A percentile compares a stretch with the other conserved stretches of the same genome.
phyloP scores from a whole-genome alignment of 208 protist species.

The Leishmania aethiopica region DNA sequence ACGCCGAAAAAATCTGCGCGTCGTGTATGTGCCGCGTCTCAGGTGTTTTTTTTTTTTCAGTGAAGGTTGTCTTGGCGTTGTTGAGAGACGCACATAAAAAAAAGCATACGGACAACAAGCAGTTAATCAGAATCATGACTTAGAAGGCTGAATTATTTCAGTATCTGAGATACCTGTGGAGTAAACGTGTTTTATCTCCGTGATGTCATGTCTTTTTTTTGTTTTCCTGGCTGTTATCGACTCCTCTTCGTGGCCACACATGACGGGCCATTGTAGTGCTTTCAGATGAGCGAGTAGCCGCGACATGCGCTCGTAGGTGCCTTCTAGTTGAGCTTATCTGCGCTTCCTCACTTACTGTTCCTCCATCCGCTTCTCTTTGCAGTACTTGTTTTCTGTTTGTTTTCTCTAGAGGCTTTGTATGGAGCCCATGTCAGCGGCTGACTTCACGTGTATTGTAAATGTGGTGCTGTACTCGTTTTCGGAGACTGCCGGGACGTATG shows the following conservation, averaged over 20 bases:
- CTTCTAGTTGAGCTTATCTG: neutral
- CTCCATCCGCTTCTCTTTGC: neutral
- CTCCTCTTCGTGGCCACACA: neutral
- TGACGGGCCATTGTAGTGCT: neutral
- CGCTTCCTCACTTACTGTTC: neutral
- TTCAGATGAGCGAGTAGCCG: neutral
- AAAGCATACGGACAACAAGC: neutral
- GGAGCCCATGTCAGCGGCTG: constrained; percentile 16
- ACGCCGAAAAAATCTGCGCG: neutral
- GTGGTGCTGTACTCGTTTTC: constrained; percentile 59
- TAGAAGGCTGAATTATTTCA: neutral
- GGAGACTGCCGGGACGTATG: constrained; percentile 41
- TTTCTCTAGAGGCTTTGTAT: neutral
- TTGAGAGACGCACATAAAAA: neutral
- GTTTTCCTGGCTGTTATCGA: neutral
- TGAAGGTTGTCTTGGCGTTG: constrained; percentile 1
- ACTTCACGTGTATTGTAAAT: constrained; percentile 54
- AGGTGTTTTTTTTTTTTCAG: neutral
- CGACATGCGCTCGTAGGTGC: neutral
- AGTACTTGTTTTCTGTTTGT: neutral
- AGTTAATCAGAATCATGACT: neutral
- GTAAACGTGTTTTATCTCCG: neutral
- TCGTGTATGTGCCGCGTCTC: neutral
- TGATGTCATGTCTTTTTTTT: neutral
- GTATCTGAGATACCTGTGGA: too few species aligned